A percentile compares a stretch with the other conserved stretches of the same genome.
phyloP scores from a whole-genome alignment of 2,329 filamentous ascomycete species.

The Ceratocystis cacaofunesta region DNA sequence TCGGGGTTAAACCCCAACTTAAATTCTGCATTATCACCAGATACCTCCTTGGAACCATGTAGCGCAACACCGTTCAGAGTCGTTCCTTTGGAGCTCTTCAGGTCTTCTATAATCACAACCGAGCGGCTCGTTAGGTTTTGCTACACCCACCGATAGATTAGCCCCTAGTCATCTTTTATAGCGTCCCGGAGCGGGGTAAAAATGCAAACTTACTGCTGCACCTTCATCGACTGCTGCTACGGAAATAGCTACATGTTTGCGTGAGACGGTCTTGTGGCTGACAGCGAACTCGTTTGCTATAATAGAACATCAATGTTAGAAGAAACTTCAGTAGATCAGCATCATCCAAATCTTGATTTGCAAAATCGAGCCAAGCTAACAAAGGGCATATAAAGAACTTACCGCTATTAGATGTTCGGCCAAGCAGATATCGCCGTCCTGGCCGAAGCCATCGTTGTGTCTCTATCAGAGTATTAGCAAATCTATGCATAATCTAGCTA shows the following conservation, averaged over 20 bases:
- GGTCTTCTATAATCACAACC: conserved; percentile 58
- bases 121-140: conserved; percentile 51
- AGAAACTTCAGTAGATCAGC: no score
- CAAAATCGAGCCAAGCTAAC: no score
- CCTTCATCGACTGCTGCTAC: conserved; percentile 50
- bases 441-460: conserved; percentile 14
- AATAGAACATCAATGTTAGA: no score
- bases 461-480: conserved; percentile 1
- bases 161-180: no score
- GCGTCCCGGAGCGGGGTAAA: no score
- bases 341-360: no score
- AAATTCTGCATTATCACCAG: conserved; percentile 45
- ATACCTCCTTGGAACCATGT: conserved; percentile 43
- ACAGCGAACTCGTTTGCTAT: conserved; percentile 54
- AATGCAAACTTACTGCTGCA: conserved; percentile 42
- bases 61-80: conserved; percentile 58
- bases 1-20: conserved; percentile 56
- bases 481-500: not conserved
- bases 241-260: conserved; percentile 70
- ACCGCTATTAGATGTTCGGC: conserved; percentile 11
- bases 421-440: conserved; percentile 11
- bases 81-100: conserved; percentile 74
- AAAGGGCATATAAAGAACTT: not conserved
- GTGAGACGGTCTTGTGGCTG: conserved; percentile 68
- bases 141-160: conserved; percentile 24